Evolutionary conservation across 2,329 filamentous ascomycete species (phyloP).

Genomic region (Apiospora koreana): DNA sequence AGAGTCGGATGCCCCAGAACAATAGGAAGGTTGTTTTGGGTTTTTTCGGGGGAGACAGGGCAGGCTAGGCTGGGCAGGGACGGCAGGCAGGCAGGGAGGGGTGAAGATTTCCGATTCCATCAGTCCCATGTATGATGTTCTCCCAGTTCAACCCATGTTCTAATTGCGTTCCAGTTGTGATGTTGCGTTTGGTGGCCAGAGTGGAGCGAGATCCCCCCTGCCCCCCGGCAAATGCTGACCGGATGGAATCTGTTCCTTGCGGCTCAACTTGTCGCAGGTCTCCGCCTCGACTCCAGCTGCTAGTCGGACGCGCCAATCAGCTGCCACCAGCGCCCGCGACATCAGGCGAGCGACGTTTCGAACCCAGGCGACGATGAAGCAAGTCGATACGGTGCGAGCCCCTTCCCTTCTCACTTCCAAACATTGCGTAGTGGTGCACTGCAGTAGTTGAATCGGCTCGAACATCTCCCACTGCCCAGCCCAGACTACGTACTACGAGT

Average conservation of each 20-base stretch:
- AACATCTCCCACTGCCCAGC: background rate
- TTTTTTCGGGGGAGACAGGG: background rate
- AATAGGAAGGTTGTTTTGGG: background rate
- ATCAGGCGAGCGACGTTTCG: conserved; percentile 41
- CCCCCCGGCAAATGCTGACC: conserved; percentile 27
- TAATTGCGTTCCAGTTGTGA: conserved; percentile 3
- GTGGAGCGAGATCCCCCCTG: conserved; percentile 17
- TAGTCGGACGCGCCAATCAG: conserved; percentile 24
- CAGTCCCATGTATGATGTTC: background rate
- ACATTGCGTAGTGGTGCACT: background rate
- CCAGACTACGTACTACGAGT: too few relatives aligned
- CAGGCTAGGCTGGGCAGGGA: too few relatives aligned
- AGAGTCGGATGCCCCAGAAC: background rate
- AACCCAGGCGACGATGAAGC: conserved; percentile 38
- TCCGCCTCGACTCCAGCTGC: conserved; percentile 13
- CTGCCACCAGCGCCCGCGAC: conserved; percentile 18
- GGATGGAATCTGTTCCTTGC: conserved; percentile 24
- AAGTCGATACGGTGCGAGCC: conserved; percentile 35
- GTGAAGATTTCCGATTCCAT: conserved; percentile 13
- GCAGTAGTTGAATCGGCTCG: conserved; percentile 9
- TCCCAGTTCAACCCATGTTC: background rate
- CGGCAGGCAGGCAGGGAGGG: conserved; percentile 12
- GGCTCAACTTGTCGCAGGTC: conserved; percentile 37
- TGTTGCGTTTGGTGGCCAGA: conserved; percentile 25
- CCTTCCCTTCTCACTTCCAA: conserved; percentile 9